These are phyloP conservation scores for Kazachstania martiniae DNA, from an alignment of 805 yeast species.

Conservation along the genomic window DNA sequence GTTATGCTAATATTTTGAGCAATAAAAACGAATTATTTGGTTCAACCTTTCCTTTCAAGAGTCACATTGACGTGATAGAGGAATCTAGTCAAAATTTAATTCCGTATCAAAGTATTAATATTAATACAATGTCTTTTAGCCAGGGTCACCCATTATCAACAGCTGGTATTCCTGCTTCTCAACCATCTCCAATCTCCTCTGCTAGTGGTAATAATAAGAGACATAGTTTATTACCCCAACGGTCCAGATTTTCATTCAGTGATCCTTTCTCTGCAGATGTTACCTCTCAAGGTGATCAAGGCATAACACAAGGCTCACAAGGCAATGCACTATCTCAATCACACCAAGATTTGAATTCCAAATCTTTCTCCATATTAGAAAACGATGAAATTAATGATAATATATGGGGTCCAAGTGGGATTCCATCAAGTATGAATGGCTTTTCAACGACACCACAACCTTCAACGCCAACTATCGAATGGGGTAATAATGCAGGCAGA, in stretches of 20 bases:
- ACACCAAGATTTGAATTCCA: constrained; percentile 2
- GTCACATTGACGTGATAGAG: constrained; percentile 30
- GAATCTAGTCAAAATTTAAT: constrained; percentile 17
- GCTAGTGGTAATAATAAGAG: constrained; percentile 2
- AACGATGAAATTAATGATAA: constrained; percentile 25
- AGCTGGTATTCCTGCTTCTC: constrained; percentile 3
- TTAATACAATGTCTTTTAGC: constrained; percentile 1
- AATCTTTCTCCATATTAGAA: constrained; percentile 32
- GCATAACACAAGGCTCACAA: neutral
- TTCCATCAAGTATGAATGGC: constrained; percentile 17
- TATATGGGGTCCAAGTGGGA: constrained; percentile 27
- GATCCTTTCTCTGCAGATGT: constrained; percentile 38
- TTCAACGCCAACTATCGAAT: constrained; percentile 22
- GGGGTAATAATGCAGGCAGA: constrained; percentile 13
- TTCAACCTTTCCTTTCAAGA: constrained; percentile 30
- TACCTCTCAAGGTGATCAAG: neutral
- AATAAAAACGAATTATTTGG: constrained; percentile 35
- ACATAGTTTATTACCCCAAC: constrained; percentile 26
- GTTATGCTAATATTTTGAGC: constrained; percentile 30
- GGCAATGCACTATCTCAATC: neutral
- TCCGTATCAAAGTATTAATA: constrained; percentile 5
- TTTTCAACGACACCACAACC: constrained; percentile 13
- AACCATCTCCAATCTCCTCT: constrained; percentile 2
- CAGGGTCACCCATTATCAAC: neutral
- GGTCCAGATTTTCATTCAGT: constrained; percentile 43